phyloP scores from a whole-genome alignment of 2,329 filamentous ascomycete species.

The Rutstroemia sp. region DNA sequence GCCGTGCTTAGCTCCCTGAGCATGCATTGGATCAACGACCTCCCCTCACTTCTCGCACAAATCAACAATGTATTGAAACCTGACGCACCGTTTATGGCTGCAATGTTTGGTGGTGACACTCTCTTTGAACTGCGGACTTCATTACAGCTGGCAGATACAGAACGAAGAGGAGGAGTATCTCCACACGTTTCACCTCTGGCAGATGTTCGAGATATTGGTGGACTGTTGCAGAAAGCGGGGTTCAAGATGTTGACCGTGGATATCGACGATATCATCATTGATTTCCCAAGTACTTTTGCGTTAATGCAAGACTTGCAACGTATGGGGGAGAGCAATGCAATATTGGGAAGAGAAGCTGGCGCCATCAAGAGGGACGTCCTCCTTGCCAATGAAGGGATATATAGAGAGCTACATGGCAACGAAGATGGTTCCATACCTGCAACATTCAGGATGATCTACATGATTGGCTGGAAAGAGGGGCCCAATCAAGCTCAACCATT shows the following conservation, averaged over 20 bases:
- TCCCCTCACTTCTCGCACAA: conserved; percentile 76
- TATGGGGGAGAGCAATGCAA: conserved; percentile 93
- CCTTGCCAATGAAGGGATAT: conserved; percentile 82
- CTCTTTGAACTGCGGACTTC: conserved; percentile 90
- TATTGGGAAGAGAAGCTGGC: conserved; percentile 76
- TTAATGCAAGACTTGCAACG: conserved; percentile 91
- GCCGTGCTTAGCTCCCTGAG: conserved; percentile 83
- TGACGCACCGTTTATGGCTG: conserved; percentile 84
- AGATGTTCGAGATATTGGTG: conserved; percentile 86
- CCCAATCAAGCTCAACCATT: conserved; percentile 72
- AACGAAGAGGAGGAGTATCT: conserved; percentile 83
- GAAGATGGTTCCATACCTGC: conserved; percentile 71
- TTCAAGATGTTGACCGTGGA: conserved; percentile 97
- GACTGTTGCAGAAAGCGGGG: conserved; percentile 74
- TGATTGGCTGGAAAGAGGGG: conserved; percentile 97
- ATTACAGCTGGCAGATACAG: conserved; percentile 84
- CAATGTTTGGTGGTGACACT: conserved; percentile 94
- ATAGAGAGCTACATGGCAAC: conserved; percentile 79
- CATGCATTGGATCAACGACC: conserved; percentile 96
- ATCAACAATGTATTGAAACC: conserved; percentile 85
- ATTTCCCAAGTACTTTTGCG: conserved; percentile 83
- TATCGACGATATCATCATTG: conserved; percentile 92
- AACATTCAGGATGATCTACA: conserved; percentile 92
- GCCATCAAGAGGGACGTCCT: conserved; percentile 74
- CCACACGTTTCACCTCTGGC: conserved; percentile 87